Evolutionary conservation across 164 flowering plant species (phyloP), one percentile per base, ranked within the genome.

Genomic region (Vitis amurensis): DNA sequence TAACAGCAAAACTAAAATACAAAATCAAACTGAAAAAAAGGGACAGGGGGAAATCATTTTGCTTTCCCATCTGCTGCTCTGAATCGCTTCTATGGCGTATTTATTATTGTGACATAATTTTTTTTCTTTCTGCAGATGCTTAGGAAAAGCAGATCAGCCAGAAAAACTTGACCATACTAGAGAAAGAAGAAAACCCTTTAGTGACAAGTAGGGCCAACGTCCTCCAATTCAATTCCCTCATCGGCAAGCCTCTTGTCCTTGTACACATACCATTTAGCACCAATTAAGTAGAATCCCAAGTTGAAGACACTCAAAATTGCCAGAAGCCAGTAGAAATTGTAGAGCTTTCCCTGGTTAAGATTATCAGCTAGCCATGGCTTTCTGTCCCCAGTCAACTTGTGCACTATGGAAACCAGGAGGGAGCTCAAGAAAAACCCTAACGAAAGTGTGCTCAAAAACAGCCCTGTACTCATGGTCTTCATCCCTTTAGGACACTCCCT

Each of bases 401-500:
- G 83, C 59, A 92, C 96, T 15, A 88, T 71, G 0, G 86, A 64
- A 3, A 92, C 98, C 85, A 92, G 67, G 0, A 74, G 30, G 0
- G 94, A 83, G 73, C 98, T 92, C 1, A 88, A 17, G 74, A 92
- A 92, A 52, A 86, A 92, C 47, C 98, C 98, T 4, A 91, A 73
- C 0, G 96, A 83, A 1, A 92, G 77, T 0, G 96, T 92, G 67
- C 90, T 89, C 67, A 91, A 66, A 67, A 91, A 91, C 80, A 92
- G 51, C 55, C 96, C 98, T 1, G 98, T 89, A 77, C 97, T 92
- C 92, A 92, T 92, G 0, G 95, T 89, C 81, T 92, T 92, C 97
- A 92, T 92, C 53, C 97, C 97, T 52, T 86, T 79, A 0, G 97
- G 97, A 44, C 92, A 90, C 83, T 92, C 92, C 71, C 86, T 86